These are phyloP conservation scores for Wolfiporia cocos DNA, from an alignment of 1,284 basidiomycete genomes.

Conservation along the genomic window DNA sequence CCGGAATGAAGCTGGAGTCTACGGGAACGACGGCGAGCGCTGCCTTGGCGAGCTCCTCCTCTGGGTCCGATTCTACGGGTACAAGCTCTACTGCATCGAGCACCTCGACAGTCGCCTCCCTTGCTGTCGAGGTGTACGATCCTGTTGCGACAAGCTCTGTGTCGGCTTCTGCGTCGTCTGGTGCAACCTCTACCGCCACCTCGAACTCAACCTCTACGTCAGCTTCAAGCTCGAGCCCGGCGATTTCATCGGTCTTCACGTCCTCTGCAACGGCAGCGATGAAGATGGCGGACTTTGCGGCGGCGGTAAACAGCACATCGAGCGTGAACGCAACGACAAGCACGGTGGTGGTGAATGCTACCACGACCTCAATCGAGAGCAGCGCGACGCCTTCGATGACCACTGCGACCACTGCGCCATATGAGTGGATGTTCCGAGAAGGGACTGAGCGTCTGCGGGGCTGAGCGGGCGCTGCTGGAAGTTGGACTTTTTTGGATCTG, in stretches of 20 bases:
- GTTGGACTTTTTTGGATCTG: background rate
- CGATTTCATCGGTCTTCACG: constrained; percentile 1
- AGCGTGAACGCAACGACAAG: background rate
- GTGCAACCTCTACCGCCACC: background rate
- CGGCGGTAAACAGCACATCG: background rate
- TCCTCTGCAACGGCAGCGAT: background rate
- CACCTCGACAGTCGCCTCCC: background rate
- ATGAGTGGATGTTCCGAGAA: constrained; percentile 34
- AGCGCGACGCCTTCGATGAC: constrained; percentile 25
- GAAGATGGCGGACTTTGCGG: background rate
- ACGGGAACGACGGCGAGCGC: too few relatives aligned
- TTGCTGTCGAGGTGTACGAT: constrained; percentile 4
- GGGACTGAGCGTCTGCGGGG: background rate
- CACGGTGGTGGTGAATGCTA: constrained; percentile 3
- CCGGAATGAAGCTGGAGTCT: too few relatives aligned
- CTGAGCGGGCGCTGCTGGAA: background rate
- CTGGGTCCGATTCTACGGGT: background rate
- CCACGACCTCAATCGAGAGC: constrained; percentile 1
- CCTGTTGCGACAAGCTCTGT: background rate
- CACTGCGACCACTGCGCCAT: constrained; percentile 32
- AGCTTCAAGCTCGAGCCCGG: background rate
- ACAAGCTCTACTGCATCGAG: background rate
- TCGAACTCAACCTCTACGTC: constrained; percentile 3
- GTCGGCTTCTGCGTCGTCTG: constrained; percentile 1
- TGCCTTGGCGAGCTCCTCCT: background rate